These are phyloP conservation scores for Oryza brachyantha DNA, from an alignment of 176 grass and related monocot species.

Conservation along the genomic window DNA sequence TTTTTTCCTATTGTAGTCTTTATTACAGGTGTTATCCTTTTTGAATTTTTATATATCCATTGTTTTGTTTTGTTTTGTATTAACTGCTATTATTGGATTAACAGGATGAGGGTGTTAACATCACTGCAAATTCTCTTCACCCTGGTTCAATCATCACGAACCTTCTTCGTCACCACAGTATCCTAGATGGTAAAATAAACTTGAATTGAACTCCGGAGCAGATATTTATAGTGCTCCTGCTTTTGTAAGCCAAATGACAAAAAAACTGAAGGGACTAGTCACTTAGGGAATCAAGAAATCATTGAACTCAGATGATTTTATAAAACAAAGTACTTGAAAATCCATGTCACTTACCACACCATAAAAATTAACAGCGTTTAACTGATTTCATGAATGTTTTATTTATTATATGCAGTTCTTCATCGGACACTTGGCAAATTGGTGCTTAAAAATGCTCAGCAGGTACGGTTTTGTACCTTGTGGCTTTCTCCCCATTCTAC, in stretches of 20 bases:
- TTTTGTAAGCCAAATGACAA: too few relatives aligned
- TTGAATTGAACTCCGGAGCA: background rate
- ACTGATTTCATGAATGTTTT: conserved; percentile 14
- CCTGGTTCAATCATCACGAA: conserved; percentile 91
- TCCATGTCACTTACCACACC: too few relatives aligned
- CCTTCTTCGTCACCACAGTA: conserved; percentile 90
- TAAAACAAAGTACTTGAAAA: too few relatives aligned
- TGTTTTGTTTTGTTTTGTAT: background rate
- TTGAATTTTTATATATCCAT: background rate
- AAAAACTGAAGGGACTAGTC: too few relatives aligned
- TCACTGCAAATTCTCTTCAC: conserved; percentile 97
- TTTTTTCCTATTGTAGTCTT: background rate
- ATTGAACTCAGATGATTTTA: too few relatives aligned
- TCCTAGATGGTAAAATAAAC: conserved; percentile 78
- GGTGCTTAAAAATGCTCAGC: conserved; percentile 84
- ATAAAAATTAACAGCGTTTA: too few relatives aligned
- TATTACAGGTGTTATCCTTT: background rate
- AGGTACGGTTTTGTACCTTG: conserved; percentile 37
- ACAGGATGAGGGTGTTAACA: conserved; percentile 80
- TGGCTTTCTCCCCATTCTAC: background rate
- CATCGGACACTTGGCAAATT: conserved; percentile 66
- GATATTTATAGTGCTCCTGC: background rate
- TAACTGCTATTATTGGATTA: background rate
- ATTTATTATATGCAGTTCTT: conserved; percentile 51
- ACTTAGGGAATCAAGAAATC: too few relatives aligned